These are phyloP conservation scores for Acmispon strigosus DNA, from an alignment of 306 rosid genomes.

Conservation along the genomic window DNA sequence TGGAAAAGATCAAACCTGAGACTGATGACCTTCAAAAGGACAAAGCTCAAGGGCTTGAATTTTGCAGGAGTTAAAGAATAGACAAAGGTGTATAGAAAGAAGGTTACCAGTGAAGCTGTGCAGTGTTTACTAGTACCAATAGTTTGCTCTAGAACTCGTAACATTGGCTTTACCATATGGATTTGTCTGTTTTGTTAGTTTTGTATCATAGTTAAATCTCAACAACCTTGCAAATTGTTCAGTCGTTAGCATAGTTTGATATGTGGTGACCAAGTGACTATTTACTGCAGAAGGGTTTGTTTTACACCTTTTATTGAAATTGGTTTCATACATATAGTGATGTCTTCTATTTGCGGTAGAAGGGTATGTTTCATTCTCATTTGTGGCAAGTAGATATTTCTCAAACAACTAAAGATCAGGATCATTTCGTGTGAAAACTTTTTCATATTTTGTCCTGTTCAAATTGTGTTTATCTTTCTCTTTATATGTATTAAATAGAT, in stretches of 20 bases:
- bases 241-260: neutral
- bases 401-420: neutral
- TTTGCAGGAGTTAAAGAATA: neutral
- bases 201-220: neutral
- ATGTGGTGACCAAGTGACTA: neutral
- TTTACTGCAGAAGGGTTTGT: neutral
- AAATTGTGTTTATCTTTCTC: too few relatives aligned
- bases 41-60: neutral
- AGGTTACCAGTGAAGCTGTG: constrained; percentile 11
- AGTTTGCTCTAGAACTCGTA: constrained; percentile 12
- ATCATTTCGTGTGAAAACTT: too few relatives aligned
- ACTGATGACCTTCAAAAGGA: constrained; percentile 5
- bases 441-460: too few relatives aligned
- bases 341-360: neutral
- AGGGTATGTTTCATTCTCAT: neutral
- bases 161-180: constrained; percentile 16
- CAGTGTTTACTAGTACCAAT: neutral
- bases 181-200: constrained; percentile 12
- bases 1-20: neutral
- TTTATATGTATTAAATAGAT: too few relatives aligned
- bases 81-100: neutral
- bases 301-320: neutral
- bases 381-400: neutral
- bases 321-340: neutral
- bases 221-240: neutral